Percentiles rank a stretch among this genome's conserved stretches.
phyloP scores from a whole-genome alignment of 2,329 filamentous ascomycete genomes.

The Clarireedia homoeocarpa region DNA sequence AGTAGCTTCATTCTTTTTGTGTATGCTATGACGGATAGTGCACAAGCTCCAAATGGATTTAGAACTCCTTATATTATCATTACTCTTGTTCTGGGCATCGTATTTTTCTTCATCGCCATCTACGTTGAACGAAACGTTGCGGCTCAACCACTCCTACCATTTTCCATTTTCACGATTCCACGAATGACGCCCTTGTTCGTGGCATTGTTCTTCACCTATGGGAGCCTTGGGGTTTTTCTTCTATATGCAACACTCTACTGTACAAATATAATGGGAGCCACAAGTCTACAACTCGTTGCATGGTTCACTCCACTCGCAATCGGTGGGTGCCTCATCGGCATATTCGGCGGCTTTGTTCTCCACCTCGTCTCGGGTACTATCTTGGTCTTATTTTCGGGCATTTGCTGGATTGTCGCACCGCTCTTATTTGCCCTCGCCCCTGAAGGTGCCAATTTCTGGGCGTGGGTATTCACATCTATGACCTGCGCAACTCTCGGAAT shows the following conservation, averaged over 20 bases:
- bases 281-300: conserved; percentile 48
- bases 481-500: conserved; percentile 59
- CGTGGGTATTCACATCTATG: conserved; percentile 62
- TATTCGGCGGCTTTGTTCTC: conserved; percentile 48
- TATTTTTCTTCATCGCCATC: conserved; percentile 50
- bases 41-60: conserved; percentile 61
- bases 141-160: conserved; percentile 57
- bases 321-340: conserved; percentile 52
- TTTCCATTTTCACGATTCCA: conserved; percentile 57
- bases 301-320: conserved; percentile 50
- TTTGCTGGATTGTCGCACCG: conserved; percentile 39
- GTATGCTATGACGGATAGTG: conserved; percentile 64
- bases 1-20: conserved; percentile 59
- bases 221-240: conserved; percentile 56
- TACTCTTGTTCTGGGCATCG: conserved; percentile 51
- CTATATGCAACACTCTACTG: conserved; percentile 62
- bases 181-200: conserved; percentile 57
- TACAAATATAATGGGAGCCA: conserved; percentile 42
- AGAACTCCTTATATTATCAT: conserved; percentile 60
- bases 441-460: conserved; percentile 44
- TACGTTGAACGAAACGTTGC: conserved; percentile 70
- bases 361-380: conserved; percentile 39
- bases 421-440: conserved; percentile 46
- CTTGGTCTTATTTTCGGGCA: conserved; percentile 41
- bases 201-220: conserved; percentile 57